Evolutionary conservation across 1,139 yeast species (phyloP), one percentile per base, ranked within the genome.

Genomic region (Candida sanyaensis): DNA sequence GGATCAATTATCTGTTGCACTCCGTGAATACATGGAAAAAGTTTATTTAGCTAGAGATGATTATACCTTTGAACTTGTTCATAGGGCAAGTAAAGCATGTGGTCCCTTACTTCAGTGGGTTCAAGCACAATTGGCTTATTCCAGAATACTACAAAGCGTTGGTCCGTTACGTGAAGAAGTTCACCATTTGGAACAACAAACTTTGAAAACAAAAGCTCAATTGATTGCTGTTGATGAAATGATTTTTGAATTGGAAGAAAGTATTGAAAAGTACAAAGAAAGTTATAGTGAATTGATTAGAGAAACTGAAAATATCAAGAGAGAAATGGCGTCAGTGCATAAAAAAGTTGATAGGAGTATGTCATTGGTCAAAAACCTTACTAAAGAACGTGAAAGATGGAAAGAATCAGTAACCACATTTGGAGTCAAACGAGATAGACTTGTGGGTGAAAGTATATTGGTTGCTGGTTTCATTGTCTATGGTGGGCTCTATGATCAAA

Each of bases 91-190:
- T 66, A 90, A 88, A 60, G 97, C 98, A 0, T 91, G 97, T 71
- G 98, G 97, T 0, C 99, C 99, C 0, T 70, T 93, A 43, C 64
- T 88, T 28, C 86, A 84, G 53, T 93, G 99, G 99, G 95, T 91
- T 0, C 76, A 78, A 50, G 98, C 98, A 0, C 98, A 93, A 55
- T 74, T 91, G 24, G 71, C 76, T 5, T 92, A 86, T 59, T 80
- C 95, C 0, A 63, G 79, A 3, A 86, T 90, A 34, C 68, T 90
- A 41, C 86, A 87, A 41, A 78, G 77, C 40, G 81, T 92, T 29
- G 89, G 83, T 0, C 99, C 99, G 0, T 66, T 93, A 57, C 72
- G 84, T 50, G 75, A 74, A 9, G 96, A 91, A 56, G 89, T 91
- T 3, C 60, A 57, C 8, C 58, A 56, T 2, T 71, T 92, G 8